Evolutionary conservation across 2,329 filamentous ascomycete genomes (phyloP).

Genomic region (Penicillium sp.): DNA sequence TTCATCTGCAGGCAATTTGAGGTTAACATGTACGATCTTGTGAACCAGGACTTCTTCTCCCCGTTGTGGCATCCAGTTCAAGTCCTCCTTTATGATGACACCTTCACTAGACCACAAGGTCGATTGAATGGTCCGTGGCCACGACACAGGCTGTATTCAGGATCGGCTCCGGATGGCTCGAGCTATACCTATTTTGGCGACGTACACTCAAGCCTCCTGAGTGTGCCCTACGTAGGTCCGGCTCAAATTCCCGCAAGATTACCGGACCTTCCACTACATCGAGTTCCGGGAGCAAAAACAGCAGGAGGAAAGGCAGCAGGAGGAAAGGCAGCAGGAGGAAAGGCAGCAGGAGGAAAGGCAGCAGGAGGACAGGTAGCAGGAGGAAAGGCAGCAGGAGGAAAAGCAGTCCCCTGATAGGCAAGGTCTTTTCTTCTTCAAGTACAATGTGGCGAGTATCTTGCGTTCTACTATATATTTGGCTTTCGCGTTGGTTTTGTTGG

Average conservation of each 20-base stretch:
- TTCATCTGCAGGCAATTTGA: neutral
- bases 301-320: no score
- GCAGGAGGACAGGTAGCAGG: no score
- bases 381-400: no score
- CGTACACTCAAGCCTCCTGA: neutral
- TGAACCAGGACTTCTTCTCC: accelerated
- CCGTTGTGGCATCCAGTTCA: neutral
- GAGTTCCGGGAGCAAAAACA: neutral
- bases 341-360: no score
- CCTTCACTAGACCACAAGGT: no score
- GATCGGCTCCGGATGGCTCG: neutral
- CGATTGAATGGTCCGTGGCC: neutral
- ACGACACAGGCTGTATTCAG: neutral
- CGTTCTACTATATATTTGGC: neutral
- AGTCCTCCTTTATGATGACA: neutral
- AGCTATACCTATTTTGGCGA: neutral
- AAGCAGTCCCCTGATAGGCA: neutral
- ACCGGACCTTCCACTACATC: neutral
- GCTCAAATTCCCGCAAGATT: neutral
- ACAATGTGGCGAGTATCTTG: neutral
- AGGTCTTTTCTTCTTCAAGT: neutral
- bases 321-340: no score
- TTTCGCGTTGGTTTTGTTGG: neutral
- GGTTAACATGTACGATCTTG: neutral
- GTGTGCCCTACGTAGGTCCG: accelerated